Percentiles rank a stretch among this genome's conserved stretches.
Evolutionary conservation across 2,329 filamentous ascomycete genomes (phyloP).

Genomic region (Phyllosticta citribraziliensis): DNA sequence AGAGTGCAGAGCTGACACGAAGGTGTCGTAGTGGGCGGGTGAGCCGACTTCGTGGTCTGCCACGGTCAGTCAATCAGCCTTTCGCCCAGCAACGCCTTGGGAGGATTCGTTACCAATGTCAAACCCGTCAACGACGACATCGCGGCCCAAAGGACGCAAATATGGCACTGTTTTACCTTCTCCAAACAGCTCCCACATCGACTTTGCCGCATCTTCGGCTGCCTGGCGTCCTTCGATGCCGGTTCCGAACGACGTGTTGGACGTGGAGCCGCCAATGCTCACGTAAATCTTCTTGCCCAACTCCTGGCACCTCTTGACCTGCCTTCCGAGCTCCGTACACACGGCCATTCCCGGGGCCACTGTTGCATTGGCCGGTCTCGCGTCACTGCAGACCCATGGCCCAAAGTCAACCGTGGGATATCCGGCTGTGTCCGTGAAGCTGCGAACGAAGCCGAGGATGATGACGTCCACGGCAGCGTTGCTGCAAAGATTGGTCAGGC

Average conservation of each 20-base stretch:
- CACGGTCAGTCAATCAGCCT: background rate
- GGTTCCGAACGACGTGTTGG: conserved; percentile 1
- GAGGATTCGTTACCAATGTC: conserved; percentile 1
- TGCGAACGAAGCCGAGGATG: conserved; percentile 7
- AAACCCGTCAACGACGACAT: conserved; percentile 4
- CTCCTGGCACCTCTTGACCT: background rate
- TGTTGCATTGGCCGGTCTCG: background rate
- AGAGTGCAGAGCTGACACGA: background rate
- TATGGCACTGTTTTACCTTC: background rate
- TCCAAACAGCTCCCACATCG: conserved; percentile 3
- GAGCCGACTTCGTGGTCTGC: conserved; percentile 8
- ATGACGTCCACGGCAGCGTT: background rate
- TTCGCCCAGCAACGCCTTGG: background rate
- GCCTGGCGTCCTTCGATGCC: background rate
- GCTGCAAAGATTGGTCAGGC: background rate
- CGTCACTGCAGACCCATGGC: background rate
- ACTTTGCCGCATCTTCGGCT: background rate
- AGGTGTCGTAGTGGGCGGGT: conserved; percentile 1
- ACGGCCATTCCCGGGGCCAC: background rate
- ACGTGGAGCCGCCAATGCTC: conserved; percentile 4
- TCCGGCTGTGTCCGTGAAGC: background rate
- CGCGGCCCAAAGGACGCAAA: background rate
- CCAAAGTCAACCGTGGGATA: conserved; percentile 6
- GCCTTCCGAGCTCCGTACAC: background rate
- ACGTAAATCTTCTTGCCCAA: conserved; percentile 1